Base-by-base conservation (phyloP, 1,139 yeast species). In the Hemisphaericaspora xylanilytica region DNA sequence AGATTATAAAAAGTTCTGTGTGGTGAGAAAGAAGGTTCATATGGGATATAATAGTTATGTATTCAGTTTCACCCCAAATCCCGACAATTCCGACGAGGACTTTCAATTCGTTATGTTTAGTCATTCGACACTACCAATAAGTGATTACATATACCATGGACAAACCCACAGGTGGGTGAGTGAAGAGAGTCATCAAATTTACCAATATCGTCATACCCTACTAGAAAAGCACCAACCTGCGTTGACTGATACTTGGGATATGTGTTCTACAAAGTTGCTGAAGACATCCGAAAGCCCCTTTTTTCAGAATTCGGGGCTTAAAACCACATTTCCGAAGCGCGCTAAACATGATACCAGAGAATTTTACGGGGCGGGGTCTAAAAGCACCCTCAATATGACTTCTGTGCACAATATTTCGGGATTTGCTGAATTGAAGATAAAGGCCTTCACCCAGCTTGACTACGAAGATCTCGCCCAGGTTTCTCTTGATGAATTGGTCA, bases 221-320 rank as follows among this genome's bases (percentile, higher is more conserved):
- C 28, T 47, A 17, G 21, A 21, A 1, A 17, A 31, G 15, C 36
- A 27, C 10, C 49, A 45, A 18, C 26, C 38, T 6, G 32, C 48
- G 9, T 30, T 47, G 25, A 41, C 46, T 21, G 48, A 45, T 33
- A 42, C 27, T 37, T 47, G 47, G 49, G 50, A 47, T 37, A 48
- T 48, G 8, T 13, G 21, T 24, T 33, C 40, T 5, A 47, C 41
- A 29, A 41, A 38, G 28, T 32, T 47, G 17, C 33, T 24, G 16
- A 42, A 40, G 20, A 10, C 24, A 3, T 17, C 29, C 4, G 44
- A 38, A 14, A 45, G 40, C 27, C 38, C 44, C 1, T 45, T 33
- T 14, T 45, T 46, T 33, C 27, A 38, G 13, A 33, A 35, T 14
- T 32, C 31, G 3, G 18, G 14, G 15, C 14, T 28, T 22, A 18